Evolutionary conservation across 73 alveolate genomes (phyloP), one percentile per base, ranked within the genome.

Genomic region (Halteria grandinella): DNA sequence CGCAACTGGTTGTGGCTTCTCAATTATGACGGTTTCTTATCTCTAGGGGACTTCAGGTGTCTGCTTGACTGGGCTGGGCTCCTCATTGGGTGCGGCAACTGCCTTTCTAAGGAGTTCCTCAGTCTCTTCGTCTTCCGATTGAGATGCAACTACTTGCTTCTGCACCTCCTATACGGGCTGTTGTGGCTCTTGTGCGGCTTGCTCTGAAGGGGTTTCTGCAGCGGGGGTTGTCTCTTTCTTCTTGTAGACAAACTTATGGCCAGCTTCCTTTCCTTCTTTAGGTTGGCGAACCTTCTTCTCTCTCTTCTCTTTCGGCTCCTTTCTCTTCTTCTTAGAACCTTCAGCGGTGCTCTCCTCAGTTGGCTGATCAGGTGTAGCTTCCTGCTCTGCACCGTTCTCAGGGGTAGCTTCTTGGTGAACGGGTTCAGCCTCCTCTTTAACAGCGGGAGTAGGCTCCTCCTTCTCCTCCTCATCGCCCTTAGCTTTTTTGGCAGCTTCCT

Each of bases 91-190:
- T 6, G 78, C 78, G 40, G 36, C 43, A 8, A 60, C 78, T 11
- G 78, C 78, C 27, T 62, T 62, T 62, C 78, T 62, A 2, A 62
- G 25, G 28, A 62, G 44, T n/a, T 62, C 78, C 36, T 62, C 36
- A 39, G 74, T 57, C 17, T 57, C 74, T 33, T 57, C 74, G 31
- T 57, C 37, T 33, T 57, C 78, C 3, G 57, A 36, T 12, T 62
- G 62, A 62, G 48, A 39, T 62, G 31, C 7, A 6, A 32, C 57
- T 27, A 23, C 75, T 58, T 32, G 24, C 34, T 7, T 6, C 10
- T n/a, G n/a, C n/a, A n/a, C n/a, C n/a, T n/a, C n/a, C n/a, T n/a
- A n/a, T n/a, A n/a, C n/a, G n/a, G n/a, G n/a, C n/a, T n/a, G n/a
- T n/a, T n/a, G n/a, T n/a, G n/a, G n/a, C n/a, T n/a, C 31, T 39